Evolutionary conservation across 2,329 filamentous ascomycete genomes (phyloP), one percentile per base, ranked within the genome.

Genomic region (Colletotrichum destructivum): DNA sequence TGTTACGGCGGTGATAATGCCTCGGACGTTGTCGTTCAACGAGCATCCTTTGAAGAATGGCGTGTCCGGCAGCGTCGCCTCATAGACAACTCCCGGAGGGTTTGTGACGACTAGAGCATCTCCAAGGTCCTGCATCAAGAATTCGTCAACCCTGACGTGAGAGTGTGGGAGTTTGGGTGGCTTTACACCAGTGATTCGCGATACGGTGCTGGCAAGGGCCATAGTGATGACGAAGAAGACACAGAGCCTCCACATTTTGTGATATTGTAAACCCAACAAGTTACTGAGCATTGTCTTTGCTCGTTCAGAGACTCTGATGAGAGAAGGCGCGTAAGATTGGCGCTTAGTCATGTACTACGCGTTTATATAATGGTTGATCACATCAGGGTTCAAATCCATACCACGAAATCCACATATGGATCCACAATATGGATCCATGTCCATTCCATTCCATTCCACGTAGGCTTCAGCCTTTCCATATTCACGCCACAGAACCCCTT

Each of bases 101-200:
- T 93, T 93, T 81, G 87, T 83, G n/a, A 78, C 80, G 52, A 86
- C 78, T 15, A 84, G 79, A 51, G 91, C 90, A 75, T 89, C 84
- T 62, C 83, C 84, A n/a, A 85, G 79, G 66, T 81, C 44, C 81
- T 84, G 66, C 66, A 21, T 35, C 12, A 26, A 16, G 18, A 57
- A 18, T 18, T 51, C 13, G 62, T 66, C n/a, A 64, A 46, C 38
- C 15, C 26, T 23, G 4, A 23, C 18, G 12, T 2, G n/a, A n/a
- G 12, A 21, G 52, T 21, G 21, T 26, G 21, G 51, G 38, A 55
- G 16, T 38, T 3, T 73, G 23, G 26, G 26, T 31, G 26, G 26
- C 26, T 31, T 31, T 74, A 74, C 74, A 23, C 74, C 74, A 16
- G 71, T 74, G 56, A 23, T 60, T 66, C 79, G 77, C 44, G 77